phyloP scores from a whole-genome alignment of 805 yeast species.

The Spathaspora hagerdaliae region DNA sequence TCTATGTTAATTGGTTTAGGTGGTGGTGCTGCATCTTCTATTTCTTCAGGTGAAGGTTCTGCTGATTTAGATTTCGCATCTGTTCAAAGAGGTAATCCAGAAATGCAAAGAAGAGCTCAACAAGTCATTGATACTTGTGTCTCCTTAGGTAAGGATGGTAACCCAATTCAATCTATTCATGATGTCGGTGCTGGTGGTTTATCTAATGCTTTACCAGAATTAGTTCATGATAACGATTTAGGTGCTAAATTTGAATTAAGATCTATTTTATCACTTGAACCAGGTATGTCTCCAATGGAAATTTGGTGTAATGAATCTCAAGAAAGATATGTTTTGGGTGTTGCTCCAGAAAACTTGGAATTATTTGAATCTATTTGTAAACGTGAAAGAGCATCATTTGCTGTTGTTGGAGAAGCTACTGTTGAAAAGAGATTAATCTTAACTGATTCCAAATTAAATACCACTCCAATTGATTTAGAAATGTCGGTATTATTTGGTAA shows the following conservation, averaged over 20 bases:
- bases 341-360: conserved; percentile 71
- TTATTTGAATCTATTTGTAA: conserved; percentile 75
- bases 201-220: conserved; percentile 94
- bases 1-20: conserved; percentile 98
- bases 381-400: conserved; percentile 94
- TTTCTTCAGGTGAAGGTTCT: conserved; percentile 94
- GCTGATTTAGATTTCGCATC: conserved; percentile 97
- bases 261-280: conserved; percentile 85
- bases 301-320: conserved; percentile 99
- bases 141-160: conserved; percentile 59
- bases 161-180: conserved; percentile 91
- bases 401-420: conserved; percentile 94
- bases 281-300: conserved; percentile 99
- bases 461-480: conserved; percentile 91
- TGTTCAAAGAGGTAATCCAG: conserved; percentile 99
- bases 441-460: conserved; percentile 70
- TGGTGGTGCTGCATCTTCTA: conserved; percentile 99
- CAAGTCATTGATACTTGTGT: conserved; percentile 95
- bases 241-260: conserved; percentile 94
- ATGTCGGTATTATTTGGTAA: conserved; percentile 95
- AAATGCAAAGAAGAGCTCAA: conserved; percentile 98
- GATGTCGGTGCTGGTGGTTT: conserved; percentile 99
- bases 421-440: conserved; percentile 77
- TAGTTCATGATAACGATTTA: conserved; percentile 93
- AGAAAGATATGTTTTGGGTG: conserved; percentile 95